Conservation (phyloP, 352 stramenopile species). For the Globisporangium takayamanum region DNA sequence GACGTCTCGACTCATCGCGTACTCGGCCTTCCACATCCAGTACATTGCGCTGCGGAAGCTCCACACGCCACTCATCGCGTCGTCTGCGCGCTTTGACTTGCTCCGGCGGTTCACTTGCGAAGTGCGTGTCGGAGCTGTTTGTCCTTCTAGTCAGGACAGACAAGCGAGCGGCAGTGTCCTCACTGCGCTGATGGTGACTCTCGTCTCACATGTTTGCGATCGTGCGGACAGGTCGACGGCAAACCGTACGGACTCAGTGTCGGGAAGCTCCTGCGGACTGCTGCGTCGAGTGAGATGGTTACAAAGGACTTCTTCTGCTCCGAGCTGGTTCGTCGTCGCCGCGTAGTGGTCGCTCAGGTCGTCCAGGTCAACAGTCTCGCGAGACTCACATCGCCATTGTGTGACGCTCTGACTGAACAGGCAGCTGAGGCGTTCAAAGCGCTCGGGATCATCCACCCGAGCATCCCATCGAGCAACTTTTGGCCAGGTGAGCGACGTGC, state of each 20-base stretch:
- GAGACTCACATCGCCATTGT: neutral
- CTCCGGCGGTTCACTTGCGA: slow-evolving; percentile 35
- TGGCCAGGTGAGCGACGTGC: slow-evolving; percentile 31
- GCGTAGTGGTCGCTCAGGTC: neutral
- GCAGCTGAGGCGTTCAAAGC: slow-evolving; percentile 49
- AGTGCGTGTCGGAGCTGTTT: slow-evolving; percentile 7
- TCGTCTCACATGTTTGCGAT: neutral
- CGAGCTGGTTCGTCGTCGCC: slow-evolving; percentile 33
- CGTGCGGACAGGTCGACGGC: slow-evolving; percentile 26
- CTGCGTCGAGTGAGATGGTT: slow-evolving; percentile 5
- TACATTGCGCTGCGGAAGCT: slow-evolving; percentile 45
- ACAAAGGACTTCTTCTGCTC: slow-evolving; percentile 55
- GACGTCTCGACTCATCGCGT: slow-evolving; percentile 26
- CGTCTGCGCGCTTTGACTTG: slow-evolving; percentile 35
- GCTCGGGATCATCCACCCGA: slow-evolving; percentile 35
- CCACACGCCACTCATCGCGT: slow-evolving; percentile 40
- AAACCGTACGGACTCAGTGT: slow-evolving; percentile 49
- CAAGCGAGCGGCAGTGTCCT: no score
- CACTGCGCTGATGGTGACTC: neutral
- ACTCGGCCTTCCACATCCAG: slow-evolving; percentile 39
- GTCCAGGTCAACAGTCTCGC: neutral
- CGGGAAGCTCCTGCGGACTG: slow-evolving; percentile 33
- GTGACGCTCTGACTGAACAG: slow-evolving; percentile 13
- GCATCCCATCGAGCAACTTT: slow-evolving; percentile 36
- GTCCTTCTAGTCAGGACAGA: neutral